Percentiles rank a stretch among this genome's conserved stretches.
phyloP scores from a whole-genome alignment of 768 basidiomycete genomes.

The Kwoniella dendrophila region DNA sequence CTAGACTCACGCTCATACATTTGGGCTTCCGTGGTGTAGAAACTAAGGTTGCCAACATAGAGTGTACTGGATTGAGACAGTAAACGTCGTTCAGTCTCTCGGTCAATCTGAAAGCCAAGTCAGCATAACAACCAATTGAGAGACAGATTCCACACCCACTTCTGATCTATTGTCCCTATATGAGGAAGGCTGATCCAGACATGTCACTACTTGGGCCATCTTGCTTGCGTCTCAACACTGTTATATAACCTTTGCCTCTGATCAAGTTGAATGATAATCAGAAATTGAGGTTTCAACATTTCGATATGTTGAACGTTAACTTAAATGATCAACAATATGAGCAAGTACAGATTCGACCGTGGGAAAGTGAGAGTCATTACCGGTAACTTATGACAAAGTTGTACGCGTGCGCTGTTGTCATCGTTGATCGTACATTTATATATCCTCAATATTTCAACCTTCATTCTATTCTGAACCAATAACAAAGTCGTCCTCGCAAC shows the following conservation, averaged over 20 bases:
- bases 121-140: conserved; percentile 14
- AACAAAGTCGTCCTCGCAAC: background rate
- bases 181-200: conserved; percentile 91
- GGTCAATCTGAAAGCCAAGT: conserved; percentile 59
- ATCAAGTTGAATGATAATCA: too few species aligned
- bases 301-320: too few species aligned
- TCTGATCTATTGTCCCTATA: conserved; percentile 92
- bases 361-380: conserved; percentile 18
- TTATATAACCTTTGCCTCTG: too few species aligned
- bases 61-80: conserved; percentile 82
- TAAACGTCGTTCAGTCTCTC: conserved; percentile 75
- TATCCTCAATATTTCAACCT: background rate
- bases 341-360: conserved; percentile 6
- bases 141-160: conserved; percentile 54
- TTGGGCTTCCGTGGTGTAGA: conserved; percentile 51
- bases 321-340: too few species aligned
- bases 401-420: conserved; percentile 1
- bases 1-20: conserved; percentile 52
- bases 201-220: conserved; percentile 76
- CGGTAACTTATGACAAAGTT: background rate
- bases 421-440: background rate
- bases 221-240: too few species aligned
- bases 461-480: background rate
- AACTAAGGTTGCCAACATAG: conserved; percentile 68
- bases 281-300: too few species aligned